phyloP scores from a whole-genome alignment of 2,329 filamentous ascomycete genomes.

The Pseudogymnoascus sp. region DNA sequence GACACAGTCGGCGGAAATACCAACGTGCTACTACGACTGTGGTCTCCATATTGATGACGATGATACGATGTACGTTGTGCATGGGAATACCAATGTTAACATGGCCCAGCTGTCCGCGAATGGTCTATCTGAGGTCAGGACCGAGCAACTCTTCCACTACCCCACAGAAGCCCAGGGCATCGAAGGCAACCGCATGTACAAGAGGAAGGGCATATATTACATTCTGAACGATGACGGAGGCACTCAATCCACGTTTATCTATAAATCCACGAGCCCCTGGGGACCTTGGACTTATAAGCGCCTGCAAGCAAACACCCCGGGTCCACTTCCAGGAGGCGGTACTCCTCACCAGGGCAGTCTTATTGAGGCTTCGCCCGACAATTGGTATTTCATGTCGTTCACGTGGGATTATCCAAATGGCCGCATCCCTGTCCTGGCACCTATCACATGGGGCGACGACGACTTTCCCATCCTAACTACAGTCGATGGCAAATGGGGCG shows the following conservation, averaged over 20 bases:
- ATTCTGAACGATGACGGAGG: slow-evolving; percentile 45
- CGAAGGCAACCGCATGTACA: slow-evolving; percentile 51
- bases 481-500: slow-evolving; percentile 43
- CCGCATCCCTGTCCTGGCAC: slow-evolving; percentile 51
- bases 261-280: slow-evolving; percentile 44
- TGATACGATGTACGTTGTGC: slow-evolving; percentile 51
- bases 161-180: slow-evolving; percentile 33
- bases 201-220: slow-evolving; percentile 49
- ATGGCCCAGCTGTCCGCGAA: slow-evolving; percentile 48
- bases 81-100: slow-evolving; percentile 42
- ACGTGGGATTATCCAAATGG: slow-evolving; percentile 50
- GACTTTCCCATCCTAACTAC: slow-evolving; percentile 44
- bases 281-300: slow-evolving; percentile 39
- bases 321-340: slow-evolving; percentile 42
- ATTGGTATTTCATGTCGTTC: slow-evolving; percentile 57
- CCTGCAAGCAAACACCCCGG: slow-evolving; percentile 1
- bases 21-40: slow-evolving; percentile 49
- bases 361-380: slow-evolving; percentile 44
- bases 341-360: slow-evolving; percentile 51
- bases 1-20: slow-evolving; percentile 19
- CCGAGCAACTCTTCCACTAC: slow-evolving; percentile 38
- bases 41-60: slow-evolving; percentile 51
- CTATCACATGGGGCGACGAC: slow-evolving; percentile 46
- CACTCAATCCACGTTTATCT: slow-evolving; percentile 40
- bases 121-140: slow-evolving; percentile 40